A percentile compares a stretch with the other conserved stretches of the same genome.
Evolutionary conservation across 352 stramenopile genomes (phyloP).

Genomic region (Pythium biforme): DNA sequence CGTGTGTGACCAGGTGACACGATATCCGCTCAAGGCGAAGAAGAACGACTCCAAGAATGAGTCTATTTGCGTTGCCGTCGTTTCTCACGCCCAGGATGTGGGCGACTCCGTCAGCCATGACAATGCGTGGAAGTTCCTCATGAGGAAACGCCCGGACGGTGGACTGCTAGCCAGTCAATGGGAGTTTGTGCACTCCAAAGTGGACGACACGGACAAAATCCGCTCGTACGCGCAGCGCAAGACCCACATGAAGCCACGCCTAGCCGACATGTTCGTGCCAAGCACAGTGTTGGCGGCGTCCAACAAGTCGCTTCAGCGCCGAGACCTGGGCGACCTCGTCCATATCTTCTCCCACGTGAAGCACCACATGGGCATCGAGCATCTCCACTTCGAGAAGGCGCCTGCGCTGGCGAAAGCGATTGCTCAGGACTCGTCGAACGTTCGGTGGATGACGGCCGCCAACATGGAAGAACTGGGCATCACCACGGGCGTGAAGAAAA

Average conservation of each 20-base stretch:
- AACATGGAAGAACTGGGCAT: conserved; percentile 83
- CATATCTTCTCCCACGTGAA: conserved; percentile 92
- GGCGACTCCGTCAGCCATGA: neutral
- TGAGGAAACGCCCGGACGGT: conserved; percentile 67
- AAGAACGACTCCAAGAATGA: conserved; percentile 80
- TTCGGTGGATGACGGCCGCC: conserved; percentile 73
- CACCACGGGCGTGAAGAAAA: conserved; percentile 88
- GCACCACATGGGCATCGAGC: conserved; percentile 89
- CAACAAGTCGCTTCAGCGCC: conserved; percentile 33
- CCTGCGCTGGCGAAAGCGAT: conserved; percentile 20
- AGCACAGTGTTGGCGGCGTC: conserved; percentile 16
- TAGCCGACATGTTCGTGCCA: conserved; percentile 40
- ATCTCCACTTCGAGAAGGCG: conserved; percentile 55
- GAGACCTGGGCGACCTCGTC: conserved; percentile 67
- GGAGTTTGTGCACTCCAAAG: conserved; percentile 86
- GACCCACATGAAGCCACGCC: conserved; percentile 42
- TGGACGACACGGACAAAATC: conserved; percentile 59
- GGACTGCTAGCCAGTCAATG: conserved; percentile 84
- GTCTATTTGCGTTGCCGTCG: conserved; percentile 67
- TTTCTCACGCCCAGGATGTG: conserved; percentile 40
- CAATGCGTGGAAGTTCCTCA: conserved; percentile 63
- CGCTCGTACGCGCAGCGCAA: conserved; percentile 62
- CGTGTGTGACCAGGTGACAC: conserved; percentile 47
- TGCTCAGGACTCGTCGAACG: neutral
- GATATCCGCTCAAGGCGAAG: conserved; percentile 80